A percentile compares a stretch with the other conserved stretches of the same genome.
phyloP scores from a whole-genome alignment of 2,329 filamentous ascomycete genomes.

The Cercospora sp. region DNA sequence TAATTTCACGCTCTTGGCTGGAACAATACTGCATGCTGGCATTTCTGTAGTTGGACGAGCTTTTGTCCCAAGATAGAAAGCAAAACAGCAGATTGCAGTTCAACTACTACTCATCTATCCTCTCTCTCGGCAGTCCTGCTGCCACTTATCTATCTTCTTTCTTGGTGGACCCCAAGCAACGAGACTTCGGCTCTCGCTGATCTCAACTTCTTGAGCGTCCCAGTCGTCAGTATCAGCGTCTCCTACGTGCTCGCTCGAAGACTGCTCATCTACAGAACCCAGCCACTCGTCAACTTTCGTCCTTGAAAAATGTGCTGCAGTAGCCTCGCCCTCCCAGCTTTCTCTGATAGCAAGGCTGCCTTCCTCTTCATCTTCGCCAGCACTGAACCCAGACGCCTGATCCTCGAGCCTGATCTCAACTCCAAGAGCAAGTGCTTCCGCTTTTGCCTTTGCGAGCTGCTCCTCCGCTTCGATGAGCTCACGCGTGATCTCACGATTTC shows the following conservation, averaged over 20 bases:
- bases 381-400: not conserved
- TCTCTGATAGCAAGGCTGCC: not conserved
- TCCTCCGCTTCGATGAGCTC: constrained; percentile 25
- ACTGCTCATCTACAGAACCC: not conserved
- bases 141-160: not conserved
- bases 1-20: too few species aligned
- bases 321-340: not conserved
- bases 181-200: not conserved
- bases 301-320: not conserved
- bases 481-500: constrained; percentile 9
- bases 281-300: not conserved
- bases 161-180: not conserved
- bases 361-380: not conserved
- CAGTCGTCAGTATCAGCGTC: not conserved
- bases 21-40: too few species aligned
- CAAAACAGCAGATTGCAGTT: not conserved
- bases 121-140: not conserved
- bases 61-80: too few species aligned
- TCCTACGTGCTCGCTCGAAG: not conserved
- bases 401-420: not conserved
- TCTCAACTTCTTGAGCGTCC: not conserved
- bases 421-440: constrained; percentile 10
- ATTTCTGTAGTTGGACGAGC: too few species aligned
- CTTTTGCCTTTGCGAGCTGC: constrained; percentile 10
- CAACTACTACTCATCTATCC: not conserved